These are phyloP conservation scores for Periconia digitata DNA, from an alignment of 2,329 filamentous ascomycete species.

Conservation along the genomic window DNA sequence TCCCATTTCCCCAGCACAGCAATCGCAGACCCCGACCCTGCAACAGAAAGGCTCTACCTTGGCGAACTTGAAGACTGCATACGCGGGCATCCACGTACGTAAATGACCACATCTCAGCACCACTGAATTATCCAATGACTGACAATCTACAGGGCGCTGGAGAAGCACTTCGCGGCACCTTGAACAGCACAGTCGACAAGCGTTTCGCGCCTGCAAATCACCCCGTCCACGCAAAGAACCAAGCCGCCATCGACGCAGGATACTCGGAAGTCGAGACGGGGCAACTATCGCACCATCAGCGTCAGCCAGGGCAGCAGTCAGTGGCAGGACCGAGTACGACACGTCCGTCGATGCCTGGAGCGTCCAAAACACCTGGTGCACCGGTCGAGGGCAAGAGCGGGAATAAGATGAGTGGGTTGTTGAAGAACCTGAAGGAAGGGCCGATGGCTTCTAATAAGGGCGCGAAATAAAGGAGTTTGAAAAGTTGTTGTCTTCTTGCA, in stretches of 20 bases:
- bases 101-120: not conserved
- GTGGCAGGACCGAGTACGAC: not conserved
- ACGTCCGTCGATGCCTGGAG: not conserved
- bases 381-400: constrained; percentile 24
- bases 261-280: constrained; percentile 35
- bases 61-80: constrained; percentile 37
- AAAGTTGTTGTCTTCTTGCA: constrained; percentile 22
- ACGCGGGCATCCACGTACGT: constrained; percentile 40
- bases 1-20: constrained; percentile 27
- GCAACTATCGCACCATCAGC: constrained; percentile 12
- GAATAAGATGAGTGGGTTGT: constrained; percentile 32
- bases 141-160: constrained; percentile 29
- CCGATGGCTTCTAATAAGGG: constrained; percentile 14
- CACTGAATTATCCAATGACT: not conserved
- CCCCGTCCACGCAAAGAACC: constrained; percentile 34
- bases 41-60: constrained; percentile 21
- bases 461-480: constrained; percentile 27
- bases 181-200: constrained; percentile 36
- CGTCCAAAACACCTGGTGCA: no score
- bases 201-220: constrained; percentile 26
- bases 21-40: constrained; percentile 6
- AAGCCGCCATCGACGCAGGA: constrained; percentile 33
- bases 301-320: constrained; percentile 1
- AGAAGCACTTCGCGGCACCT: constrained; percentile 39
- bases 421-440: constrained; percentile 39